Conservation (phyloP, 1,139 yeast genomes). For the Protomyces inouyei region DNA sequence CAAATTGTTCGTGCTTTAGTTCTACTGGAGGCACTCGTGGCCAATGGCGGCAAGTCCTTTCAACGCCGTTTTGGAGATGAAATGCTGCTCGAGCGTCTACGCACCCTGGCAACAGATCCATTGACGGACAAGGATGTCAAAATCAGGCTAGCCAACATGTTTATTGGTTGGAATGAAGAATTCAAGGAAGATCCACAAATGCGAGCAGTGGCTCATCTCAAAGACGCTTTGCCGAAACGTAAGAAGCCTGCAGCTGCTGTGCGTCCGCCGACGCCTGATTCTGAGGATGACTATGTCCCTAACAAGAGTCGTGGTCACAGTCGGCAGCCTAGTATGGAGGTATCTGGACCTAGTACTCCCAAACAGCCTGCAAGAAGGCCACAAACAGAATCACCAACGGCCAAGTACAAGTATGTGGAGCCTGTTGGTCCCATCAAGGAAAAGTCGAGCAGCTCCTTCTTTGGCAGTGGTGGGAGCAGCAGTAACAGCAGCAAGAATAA, state of each 20-base stretch:
- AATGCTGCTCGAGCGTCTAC: constrained; percentile 62
- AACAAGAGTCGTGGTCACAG: constrained; percentile 13
- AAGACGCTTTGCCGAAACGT: constrained; percentile 44
- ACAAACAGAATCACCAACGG: constrained; percentile 5
- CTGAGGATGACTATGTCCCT: constrained; percentile 34
- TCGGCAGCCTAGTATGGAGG: constrained; percentile 3
- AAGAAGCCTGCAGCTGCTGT: constrained; percentile 29
- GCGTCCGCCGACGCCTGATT: constrained; percentile 33
- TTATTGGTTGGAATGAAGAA: constrained; percentile 62
- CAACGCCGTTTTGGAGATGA: constrained; percentile 55
- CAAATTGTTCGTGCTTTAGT: constrained; percentile 65
- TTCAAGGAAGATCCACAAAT: constrained; percentile 51
- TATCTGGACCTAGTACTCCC: constrained; percentile 19
- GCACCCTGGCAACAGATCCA: constrained; percentile 48
- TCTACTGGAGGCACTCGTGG: constrained; percentile 66
- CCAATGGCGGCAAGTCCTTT: constrained; percentile 59
- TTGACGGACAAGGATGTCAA: constrained; percentile 48
- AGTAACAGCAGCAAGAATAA: constrained; percentile 8
- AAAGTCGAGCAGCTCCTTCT: constrained; percentile 2
- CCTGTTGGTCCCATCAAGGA: constrained; percentile 26
- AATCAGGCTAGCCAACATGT: constrained; percentile 47
- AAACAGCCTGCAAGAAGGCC: constrained; percentile 13
- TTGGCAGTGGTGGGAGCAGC: neutral
- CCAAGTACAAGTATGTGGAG: constrained; percentile 17
- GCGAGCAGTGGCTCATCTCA: constrained; percentile 49